Base-by-base conservation (phyloP, 352 stramenopile species). In the Peronospora tabacina region DNA sequence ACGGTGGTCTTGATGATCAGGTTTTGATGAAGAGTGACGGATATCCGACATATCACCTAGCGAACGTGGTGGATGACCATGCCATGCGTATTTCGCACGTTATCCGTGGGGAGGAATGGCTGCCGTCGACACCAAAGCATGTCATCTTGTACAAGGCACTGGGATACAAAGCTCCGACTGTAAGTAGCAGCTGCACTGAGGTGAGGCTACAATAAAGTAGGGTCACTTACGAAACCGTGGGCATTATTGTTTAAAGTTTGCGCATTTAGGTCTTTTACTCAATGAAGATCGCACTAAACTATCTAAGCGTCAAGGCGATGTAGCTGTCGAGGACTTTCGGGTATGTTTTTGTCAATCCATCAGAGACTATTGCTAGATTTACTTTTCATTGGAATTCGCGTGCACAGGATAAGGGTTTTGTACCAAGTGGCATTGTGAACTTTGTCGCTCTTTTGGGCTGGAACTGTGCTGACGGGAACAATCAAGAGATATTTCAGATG, bases 201-300 rank as follows among this genome's bases (percentile, higher is more conserved):
- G 19, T 39, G 20, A 36, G 17, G 4, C 17, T 40, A 51, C 4
- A 39, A 43, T 47, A 1, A 54, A 41, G 19, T 9, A 29, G 4
- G 22, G n/a, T 42, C 38, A 20, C 44, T 52, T 11, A 59, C 5
- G 10, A 44, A 13, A 44, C 2, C 34, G 20, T 46, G 24, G 1
- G n/a, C 19, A 42, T 38, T 26, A 7, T 12, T 20, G 20, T 38
- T 29, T 61, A 11, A 24, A 91, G 75, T 97, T 90, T 72, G 82
- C 73, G 2, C 88, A 97, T 55, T 55, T 97, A 32, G 87, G 87
- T 0, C 72, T 99, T 38, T 90, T 99, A 60, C 78, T 99, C 22
- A 97, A 97, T 52, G 88, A 98, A 72, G 94, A 99, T 47, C 87
- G 96, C 20, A 96, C 96, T 37, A 99, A 99, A 64, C 69, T 99